Conservation (phyloP, 108 stramenopile species). For the Cyclotella cryptica region DNA sequence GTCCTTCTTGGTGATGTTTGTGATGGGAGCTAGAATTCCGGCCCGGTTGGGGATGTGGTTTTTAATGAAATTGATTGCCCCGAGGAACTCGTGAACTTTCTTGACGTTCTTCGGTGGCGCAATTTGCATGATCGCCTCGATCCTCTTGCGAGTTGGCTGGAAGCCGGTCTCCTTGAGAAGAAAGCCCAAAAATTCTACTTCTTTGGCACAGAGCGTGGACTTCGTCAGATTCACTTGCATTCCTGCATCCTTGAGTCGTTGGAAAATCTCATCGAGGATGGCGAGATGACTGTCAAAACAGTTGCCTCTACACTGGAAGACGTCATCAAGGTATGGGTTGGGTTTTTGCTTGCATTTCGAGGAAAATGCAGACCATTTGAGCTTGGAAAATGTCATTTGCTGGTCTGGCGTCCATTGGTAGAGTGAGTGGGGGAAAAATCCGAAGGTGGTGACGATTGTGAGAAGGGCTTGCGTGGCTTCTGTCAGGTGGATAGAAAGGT, state of each 20-base stretch:
- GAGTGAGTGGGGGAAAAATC: no score
- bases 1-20: constrained; percentile 25
- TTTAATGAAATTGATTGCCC: constrained; percentile 41
- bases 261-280: constrained; percentile 5
- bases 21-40: constrained; percentile 35
- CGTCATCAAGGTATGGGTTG: no score
- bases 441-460: no score
- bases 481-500: no score
- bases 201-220: constrained; percentile 10
- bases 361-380: no score
- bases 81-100: constrained; percentile 37
- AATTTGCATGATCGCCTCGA: constrained; percentile 25
- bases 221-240: constrained; percentile 38
- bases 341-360: no score
- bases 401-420: no score
- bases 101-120: constrained; percentile 18
- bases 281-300: no score
- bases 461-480: no score
- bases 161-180: constrained; percentile 7
- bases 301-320: no score
- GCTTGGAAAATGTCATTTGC: no score
- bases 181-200: constrained; percentile 36
- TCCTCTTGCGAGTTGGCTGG: constrained; percentile 4
- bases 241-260: constrained; percentile 5
- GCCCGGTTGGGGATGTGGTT: constrained; percentile 37